A percentile compares a stretch with the other conserved stretches of the same genome.
Conservation (phyloP, 768 basidiomycete species). For the Floccularia luteovirens region DNA sequence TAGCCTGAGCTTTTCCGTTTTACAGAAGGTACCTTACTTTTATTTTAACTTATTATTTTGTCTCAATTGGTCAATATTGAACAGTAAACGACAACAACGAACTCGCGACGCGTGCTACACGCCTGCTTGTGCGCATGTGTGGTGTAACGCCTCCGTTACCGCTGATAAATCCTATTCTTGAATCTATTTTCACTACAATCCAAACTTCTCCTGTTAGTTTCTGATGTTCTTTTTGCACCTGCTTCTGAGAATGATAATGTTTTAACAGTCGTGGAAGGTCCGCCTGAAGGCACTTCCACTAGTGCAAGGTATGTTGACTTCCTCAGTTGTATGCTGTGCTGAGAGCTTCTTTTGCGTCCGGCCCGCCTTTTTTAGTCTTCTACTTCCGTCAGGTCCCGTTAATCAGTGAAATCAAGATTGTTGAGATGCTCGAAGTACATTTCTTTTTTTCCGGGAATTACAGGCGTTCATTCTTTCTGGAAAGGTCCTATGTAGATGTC, state of each 20-base stretch:
- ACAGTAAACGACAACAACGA: conserved; percentile 72
- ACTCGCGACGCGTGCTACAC: conserved; percentile 53
- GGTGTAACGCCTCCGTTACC: conserved; percentile 72
- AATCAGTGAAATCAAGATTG: conserved; percentile 66
- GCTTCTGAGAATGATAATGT: neutral
- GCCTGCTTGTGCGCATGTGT: conserved; percentile 77
- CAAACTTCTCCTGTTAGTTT: conserved; percentile 60
- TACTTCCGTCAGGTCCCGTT: conserved; percentile 88
- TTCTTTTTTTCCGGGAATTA: neutral
- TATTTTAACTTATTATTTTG: neutral
- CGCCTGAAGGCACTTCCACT: conserved; percentile 82
- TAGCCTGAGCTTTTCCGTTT: conserved; percentile 73
- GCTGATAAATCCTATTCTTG: conserved; percentile 62
- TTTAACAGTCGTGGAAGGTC: conserved; percentile 76
- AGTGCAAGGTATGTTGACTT: conserved; percentile 49
- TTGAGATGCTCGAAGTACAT: conserved; percentile 73
- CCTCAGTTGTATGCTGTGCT: neutral
- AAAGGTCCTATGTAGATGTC: conserved; percentile 70
- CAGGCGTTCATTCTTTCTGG: neutral
- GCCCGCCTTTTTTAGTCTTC: conserved; percentile 40
- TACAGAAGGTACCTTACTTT: conserved; percentile 44
- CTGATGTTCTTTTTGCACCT: neutral
- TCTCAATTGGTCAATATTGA: conserved; percentile 4
- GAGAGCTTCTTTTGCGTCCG: neutral
- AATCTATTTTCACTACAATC: conserved; percentile 70